Evolutionary conservation across 805 yeast species (phyloP), one percentile per base, ranked within the genome.

Genomic region (Peterozyma xylosa): DNA sequence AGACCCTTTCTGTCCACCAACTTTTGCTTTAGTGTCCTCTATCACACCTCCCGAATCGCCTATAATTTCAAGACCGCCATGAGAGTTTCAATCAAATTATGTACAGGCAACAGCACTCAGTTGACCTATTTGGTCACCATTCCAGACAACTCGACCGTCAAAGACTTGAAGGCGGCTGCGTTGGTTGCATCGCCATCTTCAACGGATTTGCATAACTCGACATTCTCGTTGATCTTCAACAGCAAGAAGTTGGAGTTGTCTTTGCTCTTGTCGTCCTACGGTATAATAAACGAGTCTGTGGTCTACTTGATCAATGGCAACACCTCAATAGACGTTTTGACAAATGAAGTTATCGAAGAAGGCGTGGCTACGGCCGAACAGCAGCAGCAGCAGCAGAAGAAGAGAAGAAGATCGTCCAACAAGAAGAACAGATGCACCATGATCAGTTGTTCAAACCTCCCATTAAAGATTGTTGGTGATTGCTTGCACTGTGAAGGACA

Each of bases 401-500:
- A 57, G 18, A 53, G 60, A 47, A 52, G 67, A 41, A 62, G 63
- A 48, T 59, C 63, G 32, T 51, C 58, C 27, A 49, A 52, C 42
- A 74, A 72, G 56, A 72, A 73, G 56, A 56, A 57, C 48, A 66
- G 61, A 48, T 76, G 82, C 60, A 66, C 80, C 17, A 78, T 78
- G 60, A 63, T 62, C 30, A 56, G 67, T 29, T 88, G 96, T 64
- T 68, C 73, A 16, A 71, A 82, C n/a, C 67, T 76, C 11, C 86
- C 90, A 1, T 64, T 76, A 40, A 66, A 80, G 52, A 71, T 76
- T 70, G 80, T 86, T 37, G 96, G 96, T 39, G 89, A 82, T 59
- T 88, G 96, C 62, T 74, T 80, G 43, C 84, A 81, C 58, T 88
- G 96, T 62, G 76, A 77, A 39, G 95, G 95, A 38, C 83, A 82